Percentiles rank a stretch among this genome's conserved stretches.
These are phyloP conservation scores for Osmozyma mogii DNA, from an alignment of 805 yeast genomes.

Conservation along the genomic window DNA sequence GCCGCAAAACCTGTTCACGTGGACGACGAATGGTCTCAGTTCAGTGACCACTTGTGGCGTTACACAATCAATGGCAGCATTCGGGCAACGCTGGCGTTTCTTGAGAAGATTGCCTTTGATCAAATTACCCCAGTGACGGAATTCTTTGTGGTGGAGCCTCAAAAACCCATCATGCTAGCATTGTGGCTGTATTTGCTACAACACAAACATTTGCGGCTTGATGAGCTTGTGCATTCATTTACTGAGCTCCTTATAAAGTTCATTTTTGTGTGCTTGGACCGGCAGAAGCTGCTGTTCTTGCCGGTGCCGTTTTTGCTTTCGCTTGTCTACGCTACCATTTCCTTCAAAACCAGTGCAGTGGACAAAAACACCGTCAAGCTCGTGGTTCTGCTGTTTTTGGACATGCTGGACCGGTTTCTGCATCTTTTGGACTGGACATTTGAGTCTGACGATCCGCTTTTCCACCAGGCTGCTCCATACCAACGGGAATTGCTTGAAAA, in stretches of 20 bases:
- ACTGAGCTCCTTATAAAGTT: conserved; percentile 13
- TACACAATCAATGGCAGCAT: conserved; percentile 29
- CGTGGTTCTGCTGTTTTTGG: conserved; percentile 11
- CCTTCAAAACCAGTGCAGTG: conserved; percentile 59
- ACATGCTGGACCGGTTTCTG: conserved; percentile 13
- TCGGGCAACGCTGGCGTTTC: conserved; percentile 22
- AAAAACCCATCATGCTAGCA: conserved; percentile 21
- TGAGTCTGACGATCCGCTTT: conserved; percentile 20
- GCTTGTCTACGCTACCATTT: conserved; percentile 45
- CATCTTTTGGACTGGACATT: conserved; percentile 19
- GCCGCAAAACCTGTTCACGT: conserved; percentile 14
- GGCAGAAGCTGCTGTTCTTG: conserved; percentile 23
- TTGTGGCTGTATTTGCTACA: conserved; percentile 36
- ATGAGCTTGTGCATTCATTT: conserved; percentile 39
- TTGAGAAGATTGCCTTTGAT: conserved; percentile 25
- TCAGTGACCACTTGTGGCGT: conserved; percentile 29
- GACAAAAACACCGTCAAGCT: conserved; percentile 20
- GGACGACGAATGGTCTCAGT: conserved; percentile 25
- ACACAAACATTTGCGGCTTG: conserved; percentile 41
- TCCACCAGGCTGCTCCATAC: conserved; percentile 25
- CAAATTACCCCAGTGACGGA: conserved; percentile 23
- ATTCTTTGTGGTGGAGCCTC: conserved; percentile 39
- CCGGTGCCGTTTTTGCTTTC: conserved; percentile 57
- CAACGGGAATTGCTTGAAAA: conserved; percentile 7
- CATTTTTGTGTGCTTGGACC: too few species aligned